Conservation (phyloP, 331 rosid genomes). For the Rhamnella rubrinervis region DNA sequence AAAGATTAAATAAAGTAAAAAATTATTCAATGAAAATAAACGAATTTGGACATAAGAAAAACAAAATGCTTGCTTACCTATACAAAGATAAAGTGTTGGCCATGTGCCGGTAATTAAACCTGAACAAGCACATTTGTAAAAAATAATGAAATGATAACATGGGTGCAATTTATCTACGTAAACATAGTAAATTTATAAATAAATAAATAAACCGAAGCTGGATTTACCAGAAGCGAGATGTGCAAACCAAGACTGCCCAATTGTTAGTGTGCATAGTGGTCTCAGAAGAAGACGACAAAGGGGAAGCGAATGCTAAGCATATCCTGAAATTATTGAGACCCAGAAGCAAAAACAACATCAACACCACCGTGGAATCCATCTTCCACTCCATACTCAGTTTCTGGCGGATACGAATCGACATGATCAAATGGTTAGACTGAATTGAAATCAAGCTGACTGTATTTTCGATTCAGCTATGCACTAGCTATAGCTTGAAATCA, state of each 20-base stretch:
- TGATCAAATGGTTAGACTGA: too few species aligned
- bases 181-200: not conserved
- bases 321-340: constrained; percentile 22
- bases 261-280: constrained; percentile 78
- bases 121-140: constrained; percentile 31
- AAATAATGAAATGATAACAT: not conserved
- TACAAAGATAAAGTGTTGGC: constrained; percentile 92
- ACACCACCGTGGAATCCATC: constrained; percentile 30
- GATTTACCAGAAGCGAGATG: constrained; percentile 86
- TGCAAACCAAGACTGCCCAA: constrained; percentile 96
- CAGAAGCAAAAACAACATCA: constrained; percentile 29
- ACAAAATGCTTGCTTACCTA: constrained; percentile 40
- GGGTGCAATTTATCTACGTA: not conserved
- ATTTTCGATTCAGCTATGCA: too few species aligned
- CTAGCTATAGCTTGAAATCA: too few species aligned
- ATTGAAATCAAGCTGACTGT: too few species aligned
- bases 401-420: not conserved
- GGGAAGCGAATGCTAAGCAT: constrained; percentile 40
- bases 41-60: not conserved
- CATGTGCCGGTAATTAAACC: constrained; percentile 98
- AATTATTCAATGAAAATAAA: not conserved
- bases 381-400: constrained; percentile 24
- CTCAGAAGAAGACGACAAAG: constrained; percentile 49
- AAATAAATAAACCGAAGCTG: not conserved
- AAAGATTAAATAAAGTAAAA: constrained; percentile 19